A percentile compares a stretch with the other conserved stretches of the same genome.
phyloP scores from a whole-genome alignment of 768 basidiomycete genomes.

The Pleurotus tuoliensis region DNA sequence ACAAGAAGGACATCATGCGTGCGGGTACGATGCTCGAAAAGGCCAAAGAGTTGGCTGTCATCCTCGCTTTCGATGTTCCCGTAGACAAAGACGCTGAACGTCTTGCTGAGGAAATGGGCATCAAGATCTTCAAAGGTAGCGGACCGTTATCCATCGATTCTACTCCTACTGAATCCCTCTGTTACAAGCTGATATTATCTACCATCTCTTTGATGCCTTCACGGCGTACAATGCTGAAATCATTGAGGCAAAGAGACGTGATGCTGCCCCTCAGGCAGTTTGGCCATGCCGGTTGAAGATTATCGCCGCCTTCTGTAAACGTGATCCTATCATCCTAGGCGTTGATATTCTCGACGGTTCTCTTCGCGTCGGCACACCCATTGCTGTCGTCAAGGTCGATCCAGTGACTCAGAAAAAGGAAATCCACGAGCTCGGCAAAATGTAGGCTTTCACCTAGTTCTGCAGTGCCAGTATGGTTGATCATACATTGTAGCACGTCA shows the following conservation, averaged over 20 bases:
- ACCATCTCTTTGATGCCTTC: constrained; percentile 96
- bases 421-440: constrained; percentile 88
- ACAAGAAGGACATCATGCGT: constrained; percentile 93
- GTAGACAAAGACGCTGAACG: constrained; percentile 93
- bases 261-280: constrained; percentile 91
- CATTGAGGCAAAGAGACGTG: constrained; percentile 84
- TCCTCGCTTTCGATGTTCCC: constrained; percentile 94
- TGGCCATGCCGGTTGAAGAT: constrained; percentile 95
- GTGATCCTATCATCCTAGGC: constrained; percentile 96
- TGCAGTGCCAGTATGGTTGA: constrained; percentile 4
- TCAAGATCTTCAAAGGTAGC: constrained; percentile 91
- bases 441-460: constrained; percentile 50
- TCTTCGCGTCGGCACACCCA: constrained; percentile 86
- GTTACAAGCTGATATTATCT: constrained; percentile 89
- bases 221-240: constrained; percentile 92
- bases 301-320: constrained; percentile 92
- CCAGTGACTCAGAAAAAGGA: constrained; percentile 85
- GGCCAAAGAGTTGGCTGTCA: constrained; percentile 91
- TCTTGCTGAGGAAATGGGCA: constrained; percentile 90
- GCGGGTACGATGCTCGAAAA: constrained; percentile 92
- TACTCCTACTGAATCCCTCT: background rate
- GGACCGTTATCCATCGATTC: background rate
- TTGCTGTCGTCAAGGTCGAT: constrained; percentile 94
- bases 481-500: constrained; percentile 62
- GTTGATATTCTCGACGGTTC: constrained; percentile 95